Conservation (phyloP, 495 filamentous ascomycete species). For the Penicillium psychrofluorescens region DNA sequence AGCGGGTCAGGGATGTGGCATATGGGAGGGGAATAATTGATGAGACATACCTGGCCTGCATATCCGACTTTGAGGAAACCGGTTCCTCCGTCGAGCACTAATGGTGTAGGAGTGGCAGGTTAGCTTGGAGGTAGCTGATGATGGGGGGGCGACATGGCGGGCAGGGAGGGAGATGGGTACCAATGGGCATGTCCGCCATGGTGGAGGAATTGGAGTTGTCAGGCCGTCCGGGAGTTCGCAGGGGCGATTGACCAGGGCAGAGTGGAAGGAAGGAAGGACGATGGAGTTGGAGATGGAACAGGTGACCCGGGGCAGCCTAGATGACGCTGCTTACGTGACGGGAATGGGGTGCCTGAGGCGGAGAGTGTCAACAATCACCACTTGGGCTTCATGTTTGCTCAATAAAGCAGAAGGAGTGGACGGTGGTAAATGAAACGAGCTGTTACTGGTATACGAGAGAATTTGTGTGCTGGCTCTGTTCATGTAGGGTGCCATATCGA, state of each 20-base stretch:
- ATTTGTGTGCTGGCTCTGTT: too few species aligned
- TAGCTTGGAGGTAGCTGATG: slow-evolving; percentile 20
- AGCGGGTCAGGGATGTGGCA: too few species aligned
- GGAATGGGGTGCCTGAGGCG: too few species aligned
- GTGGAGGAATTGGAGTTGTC: slow-evolving; percentile 14
- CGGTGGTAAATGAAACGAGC: too few species aligned
- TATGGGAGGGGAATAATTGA: not conserved
- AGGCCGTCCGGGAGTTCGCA: not conserved
- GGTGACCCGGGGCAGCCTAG: slow-evolving; percentile 9
- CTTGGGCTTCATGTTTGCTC: too few species aligned
- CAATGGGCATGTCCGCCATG: slow-evolving; percentile 70
- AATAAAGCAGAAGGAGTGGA: too few species aligned
- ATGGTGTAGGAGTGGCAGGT: slow-evolving; percentile 8
- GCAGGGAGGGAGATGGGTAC: slow-evolving; percentile 33
- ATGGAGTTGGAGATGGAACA: slow-evolving; percentile 12
- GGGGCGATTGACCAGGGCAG: slow-evolving; percentile 14
- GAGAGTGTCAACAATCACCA: too few species aligned
- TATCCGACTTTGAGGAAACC: slow-evolving; percentile 99
- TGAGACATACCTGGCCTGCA: slow-evolving; percentile 64
- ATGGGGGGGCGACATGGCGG: slow-evolving; percentile 14
- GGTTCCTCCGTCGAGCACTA: slow-evolving; percentile 99
- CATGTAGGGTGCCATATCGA: too few species aligned
- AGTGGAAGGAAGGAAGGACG: slow-evolving; percentile 16
- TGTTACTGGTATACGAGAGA: too few species aligned
- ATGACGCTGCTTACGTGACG: too few species aligned